Evolutionary conservation across 345 rosid genomes (phyloP).

Genomic region (Rubroshorea leprosula): DNA sequence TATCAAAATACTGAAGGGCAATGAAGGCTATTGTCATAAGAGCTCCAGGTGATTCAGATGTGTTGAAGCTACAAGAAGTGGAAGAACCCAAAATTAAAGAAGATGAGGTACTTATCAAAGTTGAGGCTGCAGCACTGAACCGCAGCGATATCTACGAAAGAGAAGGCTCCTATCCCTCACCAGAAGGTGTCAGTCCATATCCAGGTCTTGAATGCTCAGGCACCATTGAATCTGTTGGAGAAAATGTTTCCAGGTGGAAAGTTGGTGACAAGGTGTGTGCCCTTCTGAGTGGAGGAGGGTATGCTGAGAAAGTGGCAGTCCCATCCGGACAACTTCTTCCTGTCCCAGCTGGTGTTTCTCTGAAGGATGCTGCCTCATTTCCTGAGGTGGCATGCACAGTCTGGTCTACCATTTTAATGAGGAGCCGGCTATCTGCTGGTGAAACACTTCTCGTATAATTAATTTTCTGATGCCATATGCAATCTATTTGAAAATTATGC

Average conservation of each 20-base stretch:
- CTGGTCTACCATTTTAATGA: slow-evolving; percentile 90
- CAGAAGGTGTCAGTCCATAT: slow-evolving; percentile 60
- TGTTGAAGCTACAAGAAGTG: slow-evolving; percentile 62
- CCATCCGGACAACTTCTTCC: slow-evolving; percentile 69
- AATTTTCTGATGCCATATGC: too few relatives aligned
- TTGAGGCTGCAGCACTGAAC: slow-evolving; percentile 71
- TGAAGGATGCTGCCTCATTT: slow-evolving; percentile 59
- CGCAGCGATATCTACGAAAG: slow-evolving; percentile 75
- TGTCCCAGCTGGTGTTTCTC: slow-evolving; percentile 48
- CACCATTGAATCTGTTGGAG: slow-evolving; percentile 51
- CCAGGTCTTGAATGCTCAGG: slow-evolving; percentile 89
- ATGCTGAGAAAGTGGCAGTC: slow-evolving; percentile 78
- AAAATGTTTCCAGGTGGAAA: slow-evolving; percentile 70
- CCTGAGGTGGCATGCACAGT: slow-evolving; percentile 93
- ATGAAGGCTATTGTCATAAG: slow-evolving; percentile 88
- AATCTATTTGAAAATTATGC: too few relatives aligned
- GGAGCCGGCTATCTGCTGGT: slow-evolving; percentile 49
- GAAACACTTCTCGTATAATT: slow-evolving; percentile 80
- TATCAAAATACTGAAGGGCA: not conserved
- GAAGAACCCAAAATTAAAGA: slow-evolving; percentile 61
- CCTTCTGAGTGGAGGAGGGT: slow-evolving; percentile 84
- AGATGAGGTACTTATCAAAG: slow-evolving; percentile 65
- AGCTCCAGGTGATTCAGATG: slow-evolving; percentile 66
- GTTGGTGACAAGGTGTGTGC: slow-evolving; percentile 90
- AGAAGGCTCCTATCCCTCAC: slow-evolving; percentile 61